These are phyloP conservation scores for Erodium trifolium DNA, from an alignment of 441 rosid genomes.

Conservation along the genomic window DNA sequence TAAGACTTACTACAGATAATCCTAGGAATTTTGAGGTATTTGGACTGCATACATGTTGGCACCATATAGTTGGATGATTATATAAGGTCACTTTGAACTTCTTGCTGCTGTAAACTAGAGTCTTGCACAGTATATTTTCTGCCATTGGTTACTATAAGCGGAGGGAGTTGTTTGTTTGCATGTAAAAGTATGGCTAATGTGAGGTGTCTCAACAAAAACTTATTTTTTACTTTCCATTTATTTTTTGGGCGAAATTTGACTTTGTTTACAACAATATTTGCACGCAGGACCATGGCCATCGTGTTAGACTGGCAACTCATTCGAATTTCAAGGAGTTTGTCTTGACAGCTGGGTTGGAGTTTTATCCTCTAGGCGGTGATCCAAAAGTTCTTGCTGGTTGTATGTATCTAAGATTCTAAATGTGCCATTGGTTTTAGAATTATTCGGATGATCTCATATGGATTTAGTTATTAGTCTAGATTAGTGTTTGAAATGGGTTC, in stretches of 20 bases:
- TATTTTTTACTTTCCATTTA: conserved; percentile 6
- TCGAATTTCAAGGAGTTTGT: conserved; percentile 96
- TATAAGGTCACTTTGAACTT: neutral
- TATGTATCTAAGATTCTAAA: conserved; percentile 41
- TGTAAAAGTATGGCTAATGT: conserved; percentile 6
- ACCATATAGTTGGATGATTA: neutral
- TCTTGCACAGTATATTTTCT: neutral
- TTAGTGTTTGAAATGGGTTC: conserved; percentile 10
- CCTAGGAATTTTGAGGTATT: neutral
- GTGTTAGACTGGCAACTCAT: conserved; percentile 97
- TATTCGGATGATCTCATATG: conserved; percentile 7
- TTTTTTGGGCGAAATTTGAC: neutral
- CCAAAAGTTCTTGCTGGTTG: conserved; percentile 96
- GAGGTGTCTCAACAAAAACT: neutral
- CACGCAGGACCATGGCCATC: conserved; percentile 95
- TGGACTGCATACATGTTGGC: neutral
- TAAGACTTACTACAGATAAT: conserved; percentile 7
- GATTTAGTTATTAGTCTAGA: neutral
- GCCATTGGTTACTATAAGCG: neutral
- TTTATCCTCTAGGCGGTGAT: conserved; percentile 92
- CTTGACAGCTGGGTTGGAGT: conserved; percentile 94
- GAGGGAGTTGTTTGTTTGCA: neutral
- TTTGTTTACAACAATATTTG: conserved; percentile 19
- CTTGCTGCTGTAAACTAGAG: conserved; percentile 1
- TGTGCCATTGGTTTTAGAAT: conserved; percentile 13